These are phyloP conservation scores for Elsinoe batatas DNA, from an alignment of 2,329 filamentous ascomycete species.

Conservation along the genomic window DNA sequence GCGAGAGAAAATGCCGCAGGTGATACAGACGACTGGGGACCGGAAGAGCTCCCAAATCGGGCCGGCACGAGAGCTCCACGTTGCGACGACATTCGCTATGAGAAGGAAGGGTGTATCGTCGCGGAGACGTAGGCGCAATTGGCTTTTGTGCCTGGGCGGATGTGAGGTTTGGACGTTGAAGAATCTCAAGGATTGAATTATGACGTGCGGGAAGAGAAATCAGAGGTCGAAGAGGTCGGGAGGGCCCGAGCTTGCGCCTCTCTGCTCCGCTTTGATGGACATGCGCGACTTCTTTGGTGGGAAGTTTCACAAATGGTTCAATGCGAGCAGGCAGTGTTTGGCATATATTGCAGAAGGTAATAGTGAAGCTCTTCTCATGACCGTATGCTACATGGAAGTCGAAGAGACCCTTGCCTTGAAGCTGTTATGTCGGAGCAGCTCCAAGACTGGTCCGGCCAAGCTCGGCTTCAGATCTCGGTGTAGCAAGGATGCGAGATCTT, in stretches of 20 bases:
- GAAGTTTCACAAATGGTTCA: too few relatives aligned
- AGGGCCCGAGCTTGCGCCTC: neutral
- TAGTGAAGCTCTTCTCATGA: too few relatives aligned
- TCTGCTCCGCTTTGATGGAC: neutral
- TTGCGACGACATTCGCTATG: slow-evolving; percentile 15
- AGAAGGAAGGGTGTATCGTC: neutral
- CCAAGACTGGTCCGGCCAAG: neutral
- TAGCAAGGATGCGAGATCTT: neutral
- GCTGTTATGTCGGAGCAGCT: too few relatives aligned
- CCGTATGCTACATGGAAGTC: too few relatives aligned
- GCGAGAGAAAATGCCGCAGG: slow-evolving; percentile 16
- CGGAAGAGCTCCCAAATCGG: slow-evolving; percentile 8
- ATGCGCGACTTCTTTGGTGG: neutral
- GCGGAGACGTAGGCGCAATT: neutral
- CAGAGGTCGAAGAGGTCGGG: neutral
- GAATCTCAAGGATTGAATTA: neutral
- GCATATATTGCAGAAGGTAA: too few relatives aligned
- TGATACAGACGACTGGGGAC: slow-evolving; percentile 6
- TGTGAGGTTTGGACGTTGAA: neutral
- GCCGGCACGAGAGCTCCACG: slow-evolving; percentile 13
- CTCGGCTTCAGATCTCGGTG: neutral
- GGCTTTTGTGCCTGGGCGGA: neutral
- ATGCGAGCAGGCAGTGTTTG: too few relatives aligned
- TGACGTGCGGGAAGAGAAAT: slow-evolving; percentile 1
- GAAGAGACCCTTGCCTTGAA: too few relatives aligned